Evolutionary conservation across 495 filamentous ascomycete species (phyloP).

Genomic region (Trichoderma orchidacearum): DNA sequence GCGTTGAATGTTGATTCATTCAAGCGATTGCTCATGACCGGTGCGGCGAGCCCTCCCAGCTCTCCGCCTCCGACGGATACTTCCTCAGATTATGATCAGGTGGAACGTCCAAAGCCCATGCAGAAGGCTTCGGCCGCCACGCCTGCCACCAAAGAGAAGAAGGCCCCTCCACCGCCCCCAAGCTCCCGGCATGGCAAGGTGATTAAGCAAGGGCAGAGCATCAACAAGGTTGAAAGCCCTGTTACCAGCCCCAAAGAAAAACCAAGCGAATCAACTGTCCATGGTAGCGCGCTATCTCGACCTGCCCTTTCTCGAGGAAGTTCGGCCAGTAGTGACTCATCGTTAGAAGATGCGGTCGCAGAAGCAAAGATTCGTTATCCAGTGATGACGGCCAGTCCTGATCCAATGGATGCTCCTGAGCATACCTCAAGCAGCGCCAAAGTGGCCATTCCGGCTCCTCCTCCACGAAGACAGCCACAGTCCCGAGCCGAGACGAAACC

Average conservation of each 20-base stretch:
- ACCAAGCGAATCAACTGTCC: not conserved
- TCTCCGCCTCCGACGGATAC: slow-evolving; percentile 5
- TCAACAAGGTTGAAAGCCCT: not conserved
- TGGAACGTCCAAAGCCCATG: not conserved
- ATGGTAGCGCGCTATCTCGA: slow-evolving; percentile 31
- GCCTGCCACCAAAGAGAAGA: slow-evolving; percentile 11
- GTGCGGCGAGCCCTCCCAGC: slow-evolving; percentile 24
- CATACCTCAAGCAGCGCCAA: slow-evolving; percentile 6
- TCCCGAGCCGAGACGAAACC: slow-evolving; percentile 23
- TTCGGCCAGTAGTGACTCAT: not conserved
- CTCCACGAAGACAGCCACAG: slow-evolving; percentile 29
- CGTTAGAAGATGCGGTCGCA: not conserved
- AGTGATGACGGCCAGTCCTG: not conserved
- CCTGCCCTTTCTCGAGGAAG: slow-evolving; percentile 13
- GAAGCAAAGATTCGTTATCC: not conserved
- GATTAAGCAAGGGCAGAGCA: slow-evolving; percentile 32
- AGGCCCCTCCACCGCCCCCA: slow-evolving; percentile 42
- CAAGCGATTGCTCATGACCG: slow-evolving; percentile 45
- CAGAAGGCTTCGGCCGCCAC: not conserved
- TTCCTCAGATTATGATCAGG: not conserved
- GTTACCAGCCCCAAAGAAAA: not conserved
- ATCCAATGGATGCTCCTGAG: not conserved
- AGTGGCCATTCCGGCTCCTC: slow-evolving; percentile 34
- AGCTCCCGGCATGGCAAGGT: slow-evolving; percentile 55
- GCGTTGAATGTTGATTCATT: slow-evolving; percentile 50